Conservation (phyloP, 1,139 yeast genomes). For the Yamadazyma friedrichii region DNA sequence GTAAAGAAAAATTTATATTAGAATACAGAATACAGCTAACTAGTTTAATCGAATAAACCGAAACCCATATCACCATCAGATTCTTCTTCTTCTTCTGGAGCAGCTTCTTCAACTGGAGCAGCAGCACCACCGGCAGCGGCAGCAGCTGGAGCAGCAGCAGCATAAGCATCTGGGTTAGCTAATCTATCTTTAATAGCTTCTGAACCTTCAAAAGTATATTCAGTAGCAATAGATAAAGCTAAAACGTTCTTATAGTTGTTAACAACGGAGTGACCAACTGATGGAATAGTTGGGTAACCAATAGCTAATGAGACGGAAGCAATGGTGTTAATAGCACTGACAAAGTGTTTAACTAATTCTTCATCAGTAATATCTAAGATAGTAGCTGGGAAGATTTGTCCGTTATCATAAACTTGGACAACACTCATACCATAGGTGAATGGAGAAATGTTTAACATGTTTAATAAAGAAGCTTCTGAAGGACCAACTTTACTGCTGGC, state of each 20-base stretch:
- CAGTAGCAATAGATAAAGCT: conserved; percentile 97
- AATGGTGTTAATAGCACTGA: conserved; percentile 88
- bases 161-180: conserved; percentile 82
- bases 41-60: conserved; percentile 80
- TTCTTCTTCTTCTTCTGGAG: conserved; percentile 71
- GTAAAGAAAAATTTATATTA: conserved; percentile 8
- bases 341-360: conserved; percentile 89
- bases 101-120: conserved; percentile 58
- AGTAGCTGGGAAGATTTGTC: conserved; percentile 95
- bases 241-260: conserved; percentile 99
- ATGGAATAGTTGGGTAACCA: conserved; percentile 99
- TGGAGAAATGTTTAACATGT: conserved; percentile 99
- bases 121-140: conserved; percentile 87
- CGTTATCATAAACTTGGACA: conserved; percentile 96
- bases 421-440: conserved; percentile 98
- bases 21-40: conserved; percentile 9
- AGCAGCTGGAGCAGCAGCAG: conserved; percentile 96
- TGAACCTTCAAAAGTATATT: conserved; percentile 98
- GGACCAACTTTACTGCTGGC: conserved; percentile 93
- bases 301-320: conserved; percentile 96
- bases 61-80: conserved; percentile 87
- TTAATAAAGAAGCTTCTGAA: conserved; percentile 97
- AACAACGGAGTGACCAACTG: conserved; percentile 98
- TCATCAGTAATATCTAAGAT: conserved; percentile 99
- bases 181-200: conserved; percentile 99